Base-by-base conservation (phyloP, 768 basidiomycete species). In the Psilocybe cyanescens region DNA sequence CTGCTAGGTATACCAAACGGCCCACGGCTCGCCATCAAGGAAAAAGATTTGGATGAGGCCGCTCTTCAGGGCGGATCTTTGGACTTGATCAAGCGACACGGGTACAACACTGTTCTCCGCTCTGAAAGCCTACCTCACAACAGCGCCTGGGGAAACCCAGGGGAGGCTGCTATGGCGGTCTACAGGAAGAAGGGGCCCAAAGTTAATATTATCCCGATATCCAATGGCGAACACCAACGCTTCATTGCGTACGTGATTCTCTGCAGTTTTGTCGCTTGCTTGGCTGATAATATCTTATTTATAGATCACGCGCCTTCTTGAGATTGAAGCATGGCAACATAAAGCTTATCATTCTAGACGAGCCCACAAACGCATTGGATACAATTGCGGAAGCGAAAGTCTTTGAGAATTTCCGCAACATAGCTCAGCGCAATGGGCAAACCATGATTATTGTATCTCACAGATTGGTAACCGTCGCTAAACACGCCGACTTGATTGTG, bases 381-480 rank as follows among this genome's bases (percentile, higher is more conserved):
- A 75, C 85, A 8, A 60, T 79, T 28, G 77, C 80, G 0, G 86
- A 87, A 65, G 76, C 70, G 14, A 72, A 78, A 0, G 68, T 86
- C 19, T 74, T 84, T 39, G 61, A 73, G 24, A 68, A 68, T 12
- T 73, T 86, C 57, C 71, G 66, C 14, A 61, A 67, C 1, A 61
- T 66, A 5, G 58, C 67, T 3, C 60, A 68, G n/a, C 69, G 79
- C 4, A 65, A 70, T 8, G 82, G 79, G 1, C 81, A 78, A 65
- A 87, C 84, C 0, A 71, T 81, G 64, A 71, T 87, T 33, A 74
- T 84, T 41, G 80, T 84, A 5, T 81, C 80, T 0, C 83, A 86
- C 56, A 75, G 79, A 1, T 79, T 84, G 58, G 74, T 74, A 1
- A 72, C 74, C 35, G 68, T 84, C 24, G 79, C 75, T 1, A 72